These are phyloP conservation scores for Lotus japonicus DNA, from an alignment of 306 rosid genomes.

Conservation along the genomic window DNA sequence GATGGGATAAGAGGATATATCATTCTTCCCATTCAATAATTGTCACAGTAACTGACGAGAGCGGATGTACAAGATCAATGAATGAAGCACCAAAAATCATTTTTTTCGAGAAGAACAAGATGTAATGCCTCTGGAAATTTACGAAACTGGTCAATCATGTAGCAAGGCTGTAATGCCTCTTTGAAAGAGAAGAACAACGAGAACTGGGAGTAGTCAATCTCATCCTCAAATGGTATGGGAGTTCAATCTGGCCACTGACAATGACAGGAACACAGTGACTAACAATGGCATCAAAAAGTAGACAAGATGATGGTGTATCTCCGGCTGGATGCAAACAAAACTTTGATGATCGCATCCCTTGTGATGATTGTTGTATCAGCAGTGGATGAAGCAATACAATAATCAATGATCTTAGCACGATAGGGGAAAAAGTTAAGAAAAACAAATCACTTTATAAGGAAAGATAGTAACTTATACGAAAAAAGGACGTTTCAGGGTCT, in stretches of 20 bases:
- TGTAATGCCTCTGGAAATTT: conserved; percentile 61
- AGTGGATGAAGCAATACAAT: conserved; percentile 16
- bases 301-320: conserved; percentile 97
- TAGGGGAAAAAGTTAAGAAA: not conserved
- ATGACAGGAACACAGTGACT: conserved; percentile 96
- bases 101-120: too few species aligned
- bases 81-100: not conserved
- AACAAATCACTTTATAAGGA: not conserved
- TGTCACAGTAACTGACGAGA: conserved; percentile 21
- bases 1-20: conserved; percentile 14
- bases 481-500: conserved; percentile 16
- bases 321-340: conserved; percentile 89
- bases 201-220: conserved; percentile 75
- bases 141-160: conserved; percentile 68
- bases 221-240: conserved; percentile 96
- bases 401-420: conserved; percentile 19
- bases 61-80: conserved; percentile 41
- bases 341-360: conserved; percentile 87
- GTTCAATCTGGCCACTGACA: conserved; percentile 93
- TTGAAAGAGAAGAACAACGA: conserved; percentile 80
- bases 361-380: conserved; percentile 58
- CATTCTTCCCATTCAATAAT: conserved; percentile 23
- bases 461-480: not conserved
- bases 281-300: conserved; percentile 91
- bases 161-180: conserved; percentile 79